Base-by-base conservation (phyloP, 352 stramenopile genomes). In the Pythium aristosporum region DNA sequence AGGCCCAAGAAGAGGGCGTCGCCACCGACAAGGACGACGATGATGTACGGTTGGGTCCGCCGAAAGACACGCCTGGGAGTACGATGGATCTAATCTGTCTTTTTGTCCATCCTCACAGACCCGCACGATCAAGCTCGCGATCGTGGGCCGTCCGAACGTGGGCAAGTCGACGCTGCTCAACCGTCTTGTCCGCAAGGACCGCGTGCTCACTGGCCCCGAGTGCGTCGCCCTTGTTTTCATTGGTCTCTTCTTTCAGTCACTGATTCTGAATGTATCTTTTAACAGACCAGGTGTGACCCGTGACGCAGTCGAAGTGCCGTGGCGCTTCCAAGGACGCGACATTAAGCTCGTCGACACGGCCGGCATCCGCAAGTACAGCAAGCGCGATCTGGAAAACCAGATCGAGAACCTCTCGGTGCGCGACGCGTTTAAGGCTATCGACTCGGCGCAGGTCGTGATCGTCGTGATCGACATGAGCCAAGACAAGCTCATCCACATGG, bases 321-420 rank as follows among this genome's bases (percentile, higher is more conserved):
- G 83, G 83, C 76, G 74, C 20, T 94, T 92, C 73, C 78, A 79
- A 12, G 82, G 77, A 4, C 80, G 76, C 13, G 70, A 84, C 43
- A 90, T 94, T 61, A 86, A 88, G 63, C 77, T 94, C 56, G 84
- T 94, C 12, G 85, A 94, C 69, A 94, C 85, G 18, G 85, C 85
- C 0, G 85, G 85, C 28, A 94, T 94, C 60, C 81, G 85, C 43
- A 82, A 83, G 57, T 89, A 91, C 68, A 91, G 83, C 77, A 94
- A 94, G 66, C 85, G 85, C 42, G 85, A 94, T 61, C 77, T 89
- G 48, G 74, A 83, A 15, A 89, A 94, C 65, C 78, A 91, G 72
- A 94, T 94, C 54, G 85, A 94, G 61, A 89, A 94, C 57, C 63
- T 94, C 37, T 92, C 85, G 49, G 85, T 94, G 60, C 83, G 83